These are phyloP conservation scores for Cyclocybe cylindracea DNA, from an alignment of 768 basidiomycete genomes.

Conservation along the genomic window DNA sequence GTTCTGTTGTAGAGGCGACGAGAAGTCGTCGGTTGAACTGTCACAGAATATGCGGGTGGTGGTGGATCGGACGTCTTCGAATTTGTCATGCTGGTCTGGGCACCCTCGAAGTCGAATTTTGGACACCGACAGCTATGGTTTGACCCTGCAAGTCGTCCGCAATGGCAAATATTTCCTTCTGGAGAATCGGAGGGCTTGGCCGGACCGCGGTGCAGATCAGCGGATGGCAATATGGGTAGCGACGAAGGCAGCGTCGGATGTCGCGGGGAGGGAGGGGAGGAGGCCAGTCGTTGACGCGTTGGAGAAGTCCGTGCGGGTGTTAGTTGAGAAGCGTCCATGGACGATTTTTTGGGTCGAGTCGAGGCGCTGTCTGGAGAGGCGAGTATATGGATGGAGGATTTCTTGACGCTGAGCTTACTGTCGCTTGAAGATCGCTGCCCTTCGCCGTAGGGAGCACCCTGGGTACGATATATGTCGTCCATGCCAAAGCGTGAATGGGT, in stretches of 20 bases:
- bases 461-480: slow-evolving; percentile 5
- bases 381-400: background rate
- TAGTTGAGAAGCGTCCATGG: no score
- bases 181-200: slow-evolving; percentile 9
- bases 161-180: slow-evolving; percentile 11
- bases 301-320: background rate
- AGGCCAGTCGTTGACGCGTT: slow-evolving; percentile 3
- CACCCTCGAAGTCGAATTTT: slow-evolving; percentile 7
- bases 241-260: slow-evolving; percentile 16
- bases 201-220: slow-evolving; percentile 17
- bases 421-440: background rate
- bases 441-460: background rate
- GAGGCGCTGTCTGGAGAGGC: background rate
- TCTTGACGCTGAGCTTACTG: background rate
- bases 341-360: background rate
- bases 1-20: slow-evolving; percentile 20
- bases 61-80: background rate
- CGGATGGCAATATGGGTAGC: slow-evolving; percentile 17
- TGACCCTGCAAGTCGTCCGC: slow-evolving; percentile 4
- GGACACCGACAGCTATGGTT: slow-evolving; percentile 17
- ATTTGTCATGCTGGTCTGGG: slow-evolving; percentile 6
- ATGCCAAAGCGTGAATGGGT: slow-evolving; percentile 9
- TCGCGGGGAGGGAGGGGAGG: slow-evolving; percentile 6
- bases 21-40: slow-evolving; percentile 15
- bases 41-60: slow-evolving; percentile 9